phyloP scores from a whole-genome alignment of 2,329 filamentous ascomycete species.

The Macroventuria anomochaeta region DNA sequence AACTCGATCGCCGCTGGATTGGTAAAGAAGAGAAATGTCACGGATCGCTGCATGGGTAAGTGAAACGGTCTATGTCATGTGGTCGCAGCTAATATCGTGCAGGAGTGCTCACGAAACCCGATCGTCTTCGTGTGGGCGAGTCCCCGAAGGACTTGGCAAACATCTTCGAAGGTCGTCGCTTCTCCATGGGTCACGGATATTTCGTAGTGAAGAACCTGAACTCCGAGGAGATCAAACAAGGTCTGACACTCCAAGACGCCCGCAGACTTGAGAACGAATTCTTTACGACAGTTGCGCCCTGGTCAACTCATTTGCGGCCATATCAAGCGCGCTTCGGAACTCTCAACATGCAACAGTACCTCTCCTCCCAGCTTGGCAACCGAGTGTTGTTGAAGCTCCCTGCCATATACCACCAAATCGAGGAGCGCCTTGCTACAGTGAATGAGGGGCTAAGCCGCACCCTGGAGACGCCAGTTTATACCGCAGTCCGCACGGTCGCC shows the following conservation, averaged over 20 bases:
- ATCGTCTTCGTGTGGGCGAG: constrained; percentile 65
- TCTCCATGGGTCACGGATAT: constrained; percentile 74
- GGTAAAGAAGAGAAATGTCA: constrained; percentile 44
- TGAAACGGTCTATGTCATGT: neutral
- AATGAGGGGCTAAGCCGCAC: constrained; percentile 62
- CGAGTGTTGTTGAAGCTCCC: constrained; percentile 53
- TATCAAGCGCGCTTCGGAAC: constrained; percentile 61
- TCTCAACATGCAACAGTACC: constrained; percentile 53
- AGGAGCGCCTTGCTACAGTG: constrained; percentile 58
- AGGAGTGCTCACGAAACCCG: constrained; percentile 86
- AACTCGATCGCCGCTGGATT: constrained; percentile 75
- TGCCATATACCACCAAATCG: constrained; percentile 53
- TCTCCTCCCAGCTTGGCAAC: constrained; percentile 58
- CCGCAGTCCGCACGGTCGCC: constrained; percentile 70
- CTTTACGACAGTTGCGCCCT: constrained; percentile 56
- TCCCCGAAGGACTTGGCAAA: constrained; percentile 62
- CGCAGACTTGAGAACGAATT: constrained; percentile 58
- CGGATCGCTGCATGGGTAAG: constrained; percentile 51
- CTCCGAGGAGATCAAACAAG: constrained; percentile 57
- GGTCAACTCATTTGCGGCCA: constrained; percentile 51
- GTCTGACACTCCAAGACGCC: constrained; percentile 56
- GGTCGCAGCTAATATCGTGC: constrained; percentile 42
- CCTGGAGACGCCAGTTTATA: constrained; percentile 69
- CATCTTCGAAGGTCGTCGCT: constrained; percentile 68
- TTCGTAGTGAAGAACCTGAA: constrained; percentile 74